Evolutionary conservation across 805 yeast genomes (phyloP).

Genomic region (Soucietia sequanensis): DNA sequence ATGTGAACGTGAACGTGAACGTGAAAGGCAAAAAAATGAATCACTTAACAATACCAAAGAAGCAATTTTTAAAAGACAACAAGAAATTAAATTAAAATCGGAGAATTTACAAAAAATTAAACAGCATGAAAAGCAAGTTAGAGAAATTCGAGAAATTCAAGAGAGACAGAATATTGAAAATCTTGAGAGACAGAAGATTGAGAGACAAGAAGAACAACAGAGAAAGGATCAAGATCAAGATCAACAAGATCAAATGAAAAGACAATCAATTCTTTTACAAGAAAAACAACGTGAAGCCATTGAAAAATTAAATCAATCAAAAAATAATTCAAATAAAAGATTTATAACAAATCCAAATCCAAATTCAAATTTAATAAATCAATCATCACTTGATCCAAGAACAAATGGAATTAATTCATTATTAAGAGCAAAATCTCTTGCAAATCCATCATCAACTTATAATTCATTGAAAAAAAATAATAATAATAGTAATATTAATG

Average conservation of each 20-base stretch:
- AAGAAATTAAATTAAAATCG: too few relatives aligned
- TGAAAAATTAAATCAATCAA: slow-evolving; percentile 13
- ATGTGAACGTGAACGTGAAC: not conserved
- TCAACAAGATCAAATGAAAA: slow-evolving; percentile 13
- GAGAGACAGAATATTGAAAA: slow-evolving; percentile 16
- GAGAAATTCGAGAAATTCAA: slow-evolving; percentile 13
- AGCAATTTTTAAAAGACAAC: too few relatives aligned
- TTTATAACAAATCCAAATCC: not conserved
- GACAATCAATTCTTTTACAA: slow-evolving; percentile 20
- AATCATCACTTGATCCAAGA: slow-evolving; percentile 39
- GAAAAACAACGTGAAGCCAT: slow-evolving; percentile 30
- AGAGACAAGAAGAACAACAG: slow-evolving; percentile 7
- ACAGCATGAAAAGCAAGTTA: slow-evolving; percentile 11
- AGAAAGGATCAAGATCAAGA: slow-evolving; percentile 7
- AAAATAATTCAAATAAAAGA: not conserved
- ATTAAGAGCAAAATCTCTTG: slow-evolving; percentile 37
- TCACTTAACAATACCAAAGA: too few relatives aligned
- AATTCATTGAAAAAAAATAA: slow-evolving; percentile 13
- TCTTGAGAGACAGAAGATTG: slow-evolving; percentile 12
- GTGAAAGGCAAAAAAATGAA: not conserved
- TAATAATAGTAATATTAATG: slow-evolving; percentile 15
- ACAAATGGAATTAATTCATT: slow-evolving; percentile 20
- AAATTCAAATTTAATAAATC: not conserved
- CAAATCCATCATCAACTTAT: slow-evolving; percentile 24
- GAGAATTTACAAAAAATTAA: too few relatives aligned